Evolutionary conservation across 225 moss, liverwort and hornwort species (phyloP), one percentile per base, ranked within the genome.

Genomic region (Bryoerythrophyllum caledonicum): DNA sequence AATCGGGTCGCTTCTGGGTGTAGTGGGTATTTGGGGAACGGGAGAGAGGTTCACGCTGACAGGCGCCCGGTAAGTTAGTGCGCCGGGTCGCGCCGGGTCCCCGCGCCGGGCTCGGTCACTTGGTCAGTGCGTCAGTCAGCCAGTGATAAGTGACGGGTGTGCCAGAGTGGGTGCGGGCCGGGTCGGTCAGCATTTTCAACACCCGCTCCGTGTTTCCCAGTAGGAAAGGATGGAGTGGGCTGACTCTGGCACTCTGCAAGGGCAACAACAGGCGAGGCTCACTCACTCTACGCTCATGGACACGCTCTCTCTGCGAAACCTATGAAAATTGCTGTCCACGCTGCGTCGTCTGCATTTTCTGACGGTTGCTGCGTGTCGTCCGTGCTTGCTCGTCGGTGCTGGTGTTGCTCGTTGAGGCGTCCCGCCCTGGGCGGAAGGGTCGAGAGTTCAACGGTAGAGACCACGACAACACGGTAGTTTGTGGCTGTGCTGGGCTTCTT

Each of bases 171-270:
- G 48, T 7, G 5, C 15, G 16, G 17, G 4, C 13, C 30, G 60
- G 28, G 60, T 59, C 25, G 30, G 51, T 51, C 34, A 55, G 55
- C 54, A 77, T 35, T 72, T 76, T 81, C 81, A 81, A 81, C 76
- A 81, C 72, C 77, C 62, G 72, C 8, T 17, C 77, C 72, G 81
- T 35, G 67, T 77, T 61, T 77, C 12, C 67, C 76, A 6, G 25
- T 72, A 67, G 76, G 19, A 41, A 19, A 21, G 68, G 64, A 38
- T 41, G 53, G 41, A 30, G 10, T 8, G 53, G 72, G 76, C 76
- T 81, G 81, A 81, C 76, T 81, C 76, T 62, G 21, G 17, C 81
- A 17, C 12, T 14, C 17, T 13, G 17, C 58, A 15, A 14, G 13
- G 12, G 13, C 57, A 14, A 59, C 60, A n/a, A 30, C 37, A 37